These are phyloP conservation scores for Candida yuanshanica DNA, from an alignment of 805 yeast genomes.

Conservation along the genomic window DNA sequence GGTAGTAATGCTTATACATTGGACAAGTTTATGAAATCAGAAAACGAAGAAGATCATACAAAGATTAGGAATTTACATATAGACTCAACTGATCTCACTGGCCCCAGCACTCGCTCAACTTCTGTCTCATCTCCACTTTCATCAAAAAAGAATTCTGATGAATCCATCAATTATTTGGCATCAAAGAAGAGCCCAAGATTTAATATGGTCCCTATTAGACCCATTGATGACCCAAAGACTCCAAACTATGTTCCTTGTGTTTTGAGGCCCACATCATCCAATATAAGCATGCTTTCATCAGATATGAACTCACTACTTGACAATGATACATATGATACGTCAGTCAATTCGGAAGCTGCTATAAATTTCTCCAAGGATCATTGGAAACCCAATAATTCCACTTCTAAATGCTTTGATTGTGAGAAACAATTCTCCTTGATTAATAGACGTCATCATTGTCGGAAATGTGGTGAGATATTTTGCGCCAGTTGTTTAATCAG, in stretches of 20 bases:
- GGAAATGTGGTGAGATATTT: conserved; percentile 67
- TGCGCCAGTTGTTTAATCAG: conserved; percentile 56
- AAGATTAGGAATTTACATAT: conserved; percentile 5
- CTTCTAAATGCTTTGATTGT: conserved; percentile 57
- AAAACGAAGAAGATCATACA: not conserved
- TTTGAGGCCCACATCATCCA: conserved; percentile 36
- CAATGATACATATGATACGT: not conserved
- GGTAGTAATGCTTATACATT: conserved; percentile 6
- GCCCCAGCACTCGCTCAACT: conserved; percentile 1
- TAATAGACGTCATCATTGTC: conserved; percentile 67
- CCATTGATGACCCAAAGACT: conserved; percentile 62
- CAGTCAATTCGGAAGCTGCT: not conserved
- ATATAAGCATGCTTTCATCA: conserved; percentile 1
- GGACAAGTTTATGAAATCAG: conserved; percentile 5
- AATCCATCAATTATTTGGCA: conserved; percentile 13
- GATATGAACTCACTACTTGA: not conserved
- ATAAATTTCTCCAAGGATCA: conserved; percentile 35
- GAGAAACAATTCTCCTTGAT: conserved; percentile 52
- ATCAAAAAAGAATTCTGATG: conserved; percentile 20
- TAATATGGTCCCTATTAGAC: conserved; percentile 37
- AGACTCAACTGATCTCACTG: conserved; percentile 1
- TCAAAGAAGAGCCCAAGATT: conserved; percentile 15
- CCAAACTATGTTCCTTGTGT: conserved; percentile 82
- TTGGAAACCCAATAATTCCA: conserved; percentile 60
- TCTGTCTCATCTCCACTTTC: conserved; percentile 11